Conservation (phyloP, 371 early-diverging fungal species). For the Rhizomucor miehei region DNA sequence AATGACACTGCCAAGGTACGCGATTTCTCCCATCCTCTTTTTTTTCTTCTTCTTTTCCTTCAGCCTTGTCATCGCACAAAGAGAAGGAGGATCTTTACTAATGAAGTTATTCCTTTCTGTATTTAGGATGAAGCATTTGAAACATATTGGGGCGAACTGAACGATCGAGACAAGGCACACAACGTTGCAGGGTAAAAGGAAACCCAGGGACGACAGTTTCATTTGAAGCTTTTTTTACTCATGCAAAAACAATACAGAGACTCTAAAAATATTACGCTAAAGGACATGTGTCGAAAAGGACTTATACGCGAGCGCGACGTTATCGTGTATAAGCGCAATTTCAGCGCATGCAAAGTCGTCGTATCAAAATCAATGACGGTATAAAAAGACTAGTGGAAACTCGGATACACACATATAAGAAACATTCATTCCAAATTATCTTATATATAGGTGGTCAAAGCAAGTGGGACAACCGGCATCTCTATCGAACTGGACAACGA, state of each 20-base stretch:
- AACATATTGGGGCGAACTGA: constrained; percentile 37
- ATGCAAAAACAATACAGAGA: constrained; percentile 22
- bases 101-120: background rate
- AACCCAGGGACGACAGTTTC: background rate
- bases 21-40: no score
- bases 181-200: constrained; percentile 47
- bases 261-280: constrained; percentile 47
- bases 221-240: constrained; percentile 3
- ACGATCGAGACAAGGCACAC: constrained; percentile 42
- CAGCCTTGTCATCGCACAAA: no score
- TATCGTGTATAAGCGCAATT: constrained; percentile 50
- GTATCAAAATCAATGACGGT: constrained; percentile 48
- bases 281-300: constrained; percentile 52
- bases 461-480: constrained; percentile 42
- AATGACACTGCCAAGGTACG: constrained; percentile 6
- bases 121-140: constrained; percentile 37
- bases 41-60: no score
- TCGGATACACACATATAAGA: background rate
- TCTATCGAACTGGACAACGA: constrained; percentile 42
- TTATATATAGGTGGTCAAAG: constrained; percentile 39
- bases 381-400: constrained; percentile 8
- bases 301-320: constrained; percentile 46
- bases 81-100: background rate
- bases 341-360: constrained; percentile 49
- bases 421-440: background rate